Evolutionary conservation across 306 rosid species (phyloP), one percentile per base, ranked within the genome.

Genomic region (Prunus mira): DNA sequence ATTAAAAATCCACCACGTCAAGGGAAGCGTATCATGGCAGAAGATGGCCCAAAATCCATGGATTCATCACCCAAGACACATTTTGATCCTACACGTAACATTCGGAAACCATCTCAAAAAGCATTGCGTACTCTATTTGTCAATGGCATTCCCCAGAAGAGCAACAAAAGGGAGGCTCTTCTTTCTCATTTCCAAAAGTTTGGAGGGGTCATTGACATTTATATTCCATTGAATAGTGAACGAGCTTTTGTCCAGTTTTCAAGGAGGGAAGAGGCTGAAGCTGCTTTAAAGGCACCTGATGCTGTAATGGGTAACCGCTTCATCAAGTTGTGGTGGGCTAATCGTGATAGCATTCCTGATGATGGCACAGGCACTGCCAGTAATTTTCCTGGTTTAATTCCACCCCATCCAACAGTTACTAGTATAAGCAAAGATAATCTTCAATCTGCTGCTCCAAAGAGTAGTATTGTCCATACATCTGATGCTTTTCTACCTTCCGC

Each of bases 281-380:
- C 97, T 56, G 99, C 98, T 86, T 77, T 92, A 55, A 89, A 74
- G 86, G 88, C 99, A 62, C 98, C 99, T 19, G 98, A 96, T 82
- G 99, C 99, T 43, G 96, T 96, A 55, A 89, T 96, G 99, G 99
- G 98, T 76, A 96, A 96, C 81, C 98, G 99, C 76, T 96, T 96
- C 83, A 91, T 96, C 85, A 93, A 86, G 88, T 87, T 96, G 65
- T 96, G 90, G 92, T 96, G 99, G 99, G 99, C 99, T 71, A 96
- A 96, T 83, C 98, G 99, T 70, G 99, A 96, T 86, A 91, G 87
- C 69, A 80, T 96, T 88, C 93, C 80, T n/a, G 93, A 85, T 82
- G 93, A 89, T 82, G 80, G 80, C 68, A 50, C 73, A 75, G 78
- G 82, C 77, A 77, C 82, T 66, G 72, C 86, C 78, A 86, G 81